These are phyloP conservation scores for Phylloporus gajari DNA, from an alignment of 1,284 basidiomycete species.

Conservation along the genomic window DNA sequence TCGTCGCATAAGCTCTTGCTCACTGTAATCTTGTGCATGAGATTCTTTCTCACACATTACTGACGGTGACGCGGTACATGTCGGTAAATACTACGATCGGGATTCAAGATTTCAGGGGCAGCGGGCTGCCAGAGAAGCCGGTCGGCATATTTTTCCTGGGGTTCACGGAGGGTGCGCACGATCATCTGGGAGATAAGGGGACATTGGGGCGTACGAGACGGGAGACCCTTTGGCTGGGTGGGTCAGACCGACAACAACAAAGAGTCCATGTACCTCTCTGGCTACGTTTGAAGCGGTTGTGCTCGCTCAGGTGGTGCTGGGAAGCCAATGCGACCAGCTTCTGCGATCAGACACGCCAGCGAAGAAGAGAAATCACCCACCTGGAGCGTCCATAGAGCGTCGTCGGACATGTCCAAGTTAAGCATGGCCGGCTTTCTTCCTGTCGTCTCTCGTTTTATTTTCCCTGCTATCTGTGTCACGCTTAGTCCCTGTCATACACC, in stretches of 20 bases:
- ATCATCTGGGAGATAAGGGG: constrained; percentile 74
- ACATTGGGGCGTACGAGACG: constrained; percentile 74
- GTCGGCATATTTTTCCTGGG: constrained; percentile 63
- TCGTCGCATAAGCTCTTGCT: too few species aligned
- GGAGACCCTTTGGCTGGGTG: constrained; percentile 59
- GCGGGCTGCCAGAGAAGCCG: constrained; percentile 68
- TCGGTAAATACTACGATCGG: too few species aligned
- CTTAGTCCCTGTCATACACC: constrained; percentile 63
- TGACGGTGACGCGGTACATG: too few species aligned
- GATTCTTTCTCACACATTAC: too few species aligned
- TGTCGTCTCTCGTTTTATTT: constrained; percentile 15
- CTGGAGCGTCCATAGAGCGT: constrained; percentile 29
- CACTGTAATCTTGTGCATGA: too few species aligned
- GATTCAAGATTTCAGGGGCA: too few species aligned
- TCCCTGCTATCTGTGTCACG: constrained; percentile 50
- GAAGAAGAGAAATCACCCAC: constrained; percentile 14
- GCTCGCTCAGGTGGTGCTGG: constrained; percentile 84
- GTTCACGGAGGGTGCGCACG: constrained; percentile 66
- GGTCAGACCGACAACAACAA: not conserved
- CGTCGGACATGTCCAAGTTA: constrained; percentile 23
- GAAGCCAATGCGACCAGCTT: constrained; percentile 74
- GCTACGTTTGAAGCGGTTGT: constrained; percentile 82
- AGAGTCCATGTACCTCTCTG: constrained; percentile 57
- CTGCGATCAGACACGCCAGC: constrained; percentile 14
- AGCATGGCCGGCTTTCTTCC: constrained; percentile 7